Conservation (phyloP, 768 basidiomycete genomes). For the Xanthoconium stramineum region DNA sequence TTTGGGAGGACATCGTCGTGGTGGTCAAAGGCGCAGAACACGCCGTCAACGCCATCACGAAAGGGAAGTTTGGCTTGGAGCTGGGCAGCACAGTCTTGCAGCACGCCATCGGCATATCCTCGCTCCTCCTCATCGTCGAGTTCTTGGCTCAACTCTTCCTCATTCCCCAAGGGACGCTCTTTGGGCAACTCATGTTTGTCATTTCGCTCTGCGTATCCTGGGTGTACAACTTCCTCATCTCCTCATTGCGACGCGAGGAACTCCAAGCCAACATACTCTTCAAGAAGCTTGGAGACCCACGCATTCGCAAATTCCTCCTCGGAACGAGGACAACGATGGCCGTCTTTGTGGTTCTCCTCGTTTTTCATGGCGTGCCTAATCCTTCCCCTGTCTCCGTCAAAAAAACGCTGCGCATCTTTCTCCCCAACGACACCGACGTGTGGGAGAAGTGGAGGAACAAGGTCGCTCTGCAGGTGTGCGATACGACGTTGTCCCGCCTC, state of each 20-base stretch:
- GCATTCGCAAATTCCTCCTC: constrained; percentile 7
- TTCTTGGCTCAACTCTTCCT: constrained; percentile 32
- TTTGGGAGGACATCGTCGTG: constrained; percentile 18
- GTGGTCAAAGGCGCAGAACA: constrained; percentile 29
- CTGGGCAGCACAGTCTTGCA: not conserved
- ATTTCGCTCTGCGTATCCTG: constrained; percentile 31
- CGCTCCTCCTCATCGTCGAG: constrained; percentile 28
- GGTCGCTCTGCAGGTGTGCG: constrained; percentile 12
- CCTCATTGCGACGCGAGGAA: constrained; percentile 29
- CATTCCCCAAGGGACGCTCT: constrained; percentile 30
- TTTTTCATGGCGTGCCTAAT: constrained; percentile 3
- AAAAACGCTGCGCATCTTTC: constrained; percentile 8
- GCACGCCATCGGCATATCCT: constrained; percentile 22
- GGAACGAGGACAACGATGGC: constrained; percentile 17
- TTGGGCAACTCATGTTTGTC: constrained; percentile 37
- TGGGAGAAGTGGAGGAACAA: constrained; percentile 22
- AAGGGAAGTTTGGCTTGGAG: constrained; percentile 22
- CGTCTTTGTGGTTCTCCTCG: constrained; percentile 13
- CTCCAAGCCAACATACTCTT: constrained; percentile 22
- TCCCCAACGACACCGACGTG: constrained; percentile 22
- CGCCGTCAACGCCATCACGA: constrained; percentile 28
- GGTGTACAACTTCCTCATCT: constrained; percentile 30
- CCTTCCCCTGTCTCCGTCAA: constrained; percentile 3
- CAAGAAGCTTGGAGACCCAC: constrained; percentile 12
- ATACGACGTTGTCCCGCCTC: constrained; percentile 2